Base-by-base conservation (phyloP, 2,329 filamentous ascomycete genomes). In the Chaetomium globosum region DNA sequence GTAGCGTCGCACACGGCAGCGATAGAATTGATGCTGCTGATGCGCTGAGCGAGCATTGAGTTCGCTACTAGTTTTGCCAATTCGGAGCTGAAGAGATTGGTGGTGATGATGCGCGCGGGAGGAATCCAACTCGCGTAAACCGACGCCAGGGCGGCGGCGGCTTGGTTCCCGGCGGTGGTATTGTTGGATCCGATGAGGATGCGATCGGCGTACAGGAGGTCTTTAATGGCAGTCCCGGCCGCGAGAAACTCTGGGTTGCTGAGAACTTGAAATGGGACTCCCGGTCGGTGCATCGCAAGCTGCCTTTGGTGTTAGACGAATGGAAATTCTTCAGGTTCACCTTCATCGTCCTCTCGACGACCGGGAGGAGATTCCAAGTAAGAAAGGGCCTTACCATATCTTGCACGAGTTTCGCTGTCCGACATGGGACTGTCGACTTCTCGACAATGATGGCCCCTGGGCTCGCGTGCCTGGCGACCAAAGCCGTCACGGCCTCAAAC, bases 191-290 rank as follows among this genome's bases (percentile, higher is more conserved):
- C 60, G 52, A 62, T 56, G 21, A 62, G 52, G 36, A 62, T 62
- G 60, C 60, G 60, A 21, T 62, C 53, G 19, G 60, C 60, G 30
- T 62, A 39, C 4, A 56, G 39, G 9, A 62, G 60, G 43, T 62
- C 60, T 6, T 56, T 49, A 13, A 62, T 21, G 3, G 60, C 60
- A 7, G 60, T 62, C 6, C 60, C 60, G 28, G 60, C 60, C 4
- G 60, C 52, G 7, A 62, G 60, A 21, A 62, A 62, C 19, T 62
- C 60, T 12, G 60, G 60, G 43, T 62, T 62, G 52, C 60, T 62
- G 28, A 62, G 60, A 19, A 62, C 43, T 21, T 55, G 52, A 26
- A 62, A 62, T 4, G 9, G 52, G n/a, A 56, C 52, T 2, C 52
- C 60, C 6, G 60, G 60, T 10, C 52, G 60, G 60, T 62, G 28